Base-by-base conservation (phyloP, 1,284 basidiomycete genomes). In the Leccinum insolens region DNA sequence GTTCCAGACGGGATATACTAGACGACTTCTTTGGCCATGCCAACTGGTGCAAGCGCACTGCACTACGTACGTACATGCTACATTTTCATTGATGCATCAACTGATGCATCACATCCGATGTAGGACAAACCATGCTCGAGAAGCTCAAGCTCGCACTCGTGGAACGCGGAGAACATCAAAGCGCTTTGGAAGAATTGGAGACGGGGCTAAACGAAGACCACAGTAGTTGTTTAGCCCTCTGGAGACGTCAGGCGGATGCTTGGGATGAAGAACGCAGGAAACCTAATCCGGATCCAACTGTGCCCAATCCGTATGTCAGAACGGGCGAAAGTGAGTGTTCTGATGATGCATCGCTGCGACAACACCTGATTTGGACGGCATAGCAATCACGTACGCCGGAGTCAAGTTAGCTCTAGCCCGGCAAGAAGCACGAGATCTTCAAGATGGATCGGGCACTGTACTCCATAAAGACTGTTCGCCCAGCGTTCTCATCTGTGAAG, bases 21-120 rank as follows among this genome's bases (percentile, higher is more conserved):
- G 61, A 68, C 7, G 65, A 68, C 4, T n/a, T 59, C 3, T 67
- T 63, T 55, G 57, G 61, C 6, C 34, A 68, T 52, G 67, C 55
- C 7, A 68, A 68, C 22, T 67, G 67, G 65, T 61, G 34, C 59
- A 39, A 61, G n/a, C 12, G 58, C 12, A 59, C 58, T 17, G 28
- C 31, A 15, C 7, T 59, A 59, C 14, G 28, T 59, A 59, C 28
- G 28, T 58, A 17, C 4, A 46, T n/a, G 44, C n/a, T 20, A 52
- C 49, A 59, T 59, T 59, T 34, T 59, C 7, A 34, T 31, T 59
- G 58, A 34, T 59, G 58, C 28, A 34, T 59, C 14, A 3, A 12
- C 58, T 59, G 58, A 59, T 59, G 58, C 58, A 59, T 59, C 28
- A 34, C n/a, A 15, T 59, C n/a, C 34, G 34, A 37, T 11, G 15